Evolutionary conservation across 2,329 filamentous ascomycete genomes (phyloP).

Genomic region (Pseudogymnoascus sp.): DNA sequence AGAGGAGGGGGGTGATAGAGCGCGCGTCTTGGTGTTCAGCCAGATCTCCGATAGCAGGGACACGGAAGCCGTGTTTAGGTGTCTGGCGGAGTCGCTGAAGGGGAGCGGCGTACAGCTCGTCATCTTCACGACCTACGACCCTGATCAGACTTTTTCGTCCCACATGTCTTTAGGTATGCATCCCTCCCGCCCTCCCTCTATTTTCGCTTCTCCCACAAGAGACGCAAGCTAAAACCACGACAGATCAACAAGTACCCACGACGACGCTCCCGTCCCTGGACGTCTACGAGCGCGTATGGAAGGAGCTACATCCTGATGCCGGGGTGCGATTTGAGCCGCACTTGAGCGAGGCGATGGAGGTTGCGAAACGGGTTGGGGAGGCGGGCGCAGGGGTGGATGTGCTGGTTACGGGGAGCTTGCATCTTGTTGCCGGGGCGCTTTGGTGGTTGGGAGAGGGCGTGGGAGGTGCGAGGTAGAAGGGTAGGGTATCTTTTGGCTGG

Average conservation of each 20-base stretch:
- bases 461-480: background rate
- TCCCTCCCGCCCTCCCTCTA: too few relatives aligned
- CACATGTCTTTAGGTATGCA: background rate
- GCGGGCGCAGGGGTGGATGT: conserved; percentile 19
- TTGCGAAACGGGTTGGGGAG: conserved; percentile 27
- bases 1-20: background rate
- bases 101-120: background rate
- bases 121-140: conserved; percentile 10
- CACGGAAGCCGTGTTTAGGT: background rate
- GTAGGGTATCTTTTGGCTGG: background rate
- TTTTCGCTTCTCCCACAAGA: background rate
- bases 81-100: background rate
- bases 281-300: conserved; percentile 17
- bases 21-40: conserved; percentile 2
- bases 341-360: conserved; percentile 43
- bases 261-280: conserved; percentile 11
- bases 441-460: background rate
- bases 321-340: conserved; percentile 36
- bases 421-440: conserved; percentile 45
- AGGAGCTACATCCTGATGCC: conserved; percentile 15
- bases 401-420: conserved; percentile 52
- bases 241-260: conserved; percentile 13
- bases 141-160: conserved; percentile 1
- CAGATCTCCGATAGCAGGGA: background rate
- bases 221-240: background rate